Percentiles rank a stretch among this genome's conserved stretches.
Conservation (phyloP, 257 asterid species). For the Verbena officinalis region DNA sequence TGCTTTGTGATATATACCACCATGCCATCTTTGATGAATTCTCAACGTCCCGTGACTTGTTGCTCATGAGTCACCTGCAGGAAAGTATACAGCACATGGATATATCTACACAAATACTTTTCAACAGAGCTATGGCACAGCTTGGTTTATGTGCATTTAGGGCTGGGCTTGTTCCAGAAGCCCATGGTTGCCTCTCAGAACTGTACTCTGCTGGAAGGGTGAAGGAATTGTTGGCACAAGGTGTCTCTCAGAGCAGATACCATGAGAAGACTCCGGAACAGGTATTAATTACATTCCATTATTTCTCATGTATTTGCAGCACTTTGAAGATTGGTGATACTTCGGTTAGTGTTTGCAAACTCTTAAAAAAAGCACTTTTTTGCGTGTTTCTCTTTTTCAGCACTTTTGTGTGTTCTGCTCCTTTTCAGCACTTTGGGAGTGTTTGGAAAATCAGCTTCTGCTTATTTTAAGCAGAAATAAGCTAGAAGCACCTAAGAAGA, state of each 20-base stretch:
- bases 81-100: conserved; percentile 97
- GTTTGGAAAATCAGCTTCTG: too few species aligned
- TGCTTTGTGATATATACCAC: conserved; percentile 97
- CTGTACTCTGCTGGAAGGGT: conserved; percentile 93
- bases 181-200: conserved; percentile 82
- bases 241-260: conserved; percentile 88
- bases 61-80: conserved; percentile 98
- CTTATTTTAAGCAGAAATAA: too few species aligned
- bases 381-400: too few species aligned
- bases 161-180: conserved; percentile 77
- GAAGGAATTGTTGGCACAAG: conserved; percentile 95
- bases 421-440: too few species aligned
- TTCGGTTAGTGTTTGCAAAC: too few species aligned
- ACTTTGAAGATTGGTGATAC: not conserved
- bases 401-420: too few species aligned
- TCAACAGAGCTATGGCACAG: conserved; percentile 95
- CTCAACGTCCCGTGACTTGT: conserved; percentile 76
- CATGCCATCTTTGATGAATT: conserved; percentile 88
- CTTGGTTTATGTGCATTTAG: conserved; percentile 93
- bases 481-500: too few species aligned
- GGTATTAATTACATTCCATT: conserved; percentile 48
- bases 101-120: conserved; percentile 87
- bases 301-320: too few species aligned
- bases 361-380: too few species aligned
- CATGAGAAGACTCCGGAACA: conserved; percentile 98